A percentile compares a stretch with the other conserved stretches of the same genome.
Evolutionary conservation across 208 protist species (phyloP).

Genomic region (Endotrypanum monterogeii): DNA sequence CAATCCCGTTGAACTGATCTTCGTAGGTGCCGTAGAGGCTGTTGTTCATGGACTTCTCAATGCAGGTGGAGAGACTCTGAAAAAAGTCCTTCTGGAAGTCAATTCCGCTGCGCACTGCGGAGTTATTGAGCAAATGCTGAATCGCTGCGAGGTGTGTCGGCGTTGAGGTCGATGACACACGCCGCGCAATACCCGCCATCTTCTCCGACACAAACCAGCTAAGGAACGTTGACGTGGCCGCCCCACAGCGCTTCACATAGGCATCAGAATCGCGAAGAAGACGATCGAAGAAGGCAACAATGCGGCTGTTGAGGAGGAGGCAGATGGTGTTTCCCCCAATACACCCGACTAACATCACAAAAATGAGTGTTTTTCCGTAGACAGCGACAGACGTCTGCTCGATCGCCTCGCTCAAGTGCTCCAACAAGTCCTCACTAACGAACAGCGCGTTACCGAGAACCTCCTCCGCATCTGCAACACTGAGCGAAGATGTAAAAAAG

Average conservation of each 20-base stretch:
- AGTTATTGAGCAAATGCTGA: slow-evolving; percentile 59
- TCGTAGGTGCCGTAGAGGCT: slow-evolving; percentile 63
- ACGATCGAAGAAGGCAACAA: slow-evolving; percentile 53
- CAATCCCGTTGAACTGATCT: slow-evolving; percentile 65
- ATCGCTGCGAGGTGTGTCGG: slow-evolving; percentile 45
- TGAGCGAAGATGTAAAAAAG: slow-evolving; percentile 25
- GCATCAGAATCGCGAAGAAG: slow-evolving; percentile 69
- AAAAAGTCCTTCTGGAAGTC: slow-evolving; percentile 58
- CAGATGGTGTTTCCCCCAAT: slow-evolving; percentile 51
- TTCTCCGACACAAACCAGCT: slow-evolving; percentile 65
- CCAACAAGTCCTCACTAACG: slow-evolving; percentile 29
- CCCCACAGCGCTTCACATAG: slow-evolving; percentile 75
- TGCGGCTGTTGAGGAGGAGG: slow-evolving; percentile 42
- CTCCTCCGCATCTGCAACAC: slow-evolving; percentile 23
- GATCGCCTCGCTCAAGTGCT: slow-evolving; percentile 35
- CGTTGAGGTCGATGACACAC: slow-evolving; percentile 45
- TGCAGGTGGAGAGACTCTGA: slow-evolving; percentile 56
- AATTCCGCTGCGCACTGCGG: slow-evolving; percentile 46
- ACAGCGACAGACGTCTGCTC: slow-evolving; percentile 59
- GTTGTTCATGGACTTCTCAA: slow-evolving; percentile 70
- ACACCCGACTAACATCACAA: slow-evolving; percentile 67
- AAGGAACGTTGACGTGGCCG: slow-evolving; percentile 42
- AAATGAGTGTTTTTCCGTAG: slow-evolving; percentile 76
- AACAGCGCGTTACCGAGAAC: slow-evolving; percentile 26
- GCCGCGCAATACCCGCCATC: slow-evolving; percentile 44